Evolutionary conservation across 2,329 filamentous ascomycete species (phyloP).

Genomic region (Alternaria hordeiaustralica): DNA sequence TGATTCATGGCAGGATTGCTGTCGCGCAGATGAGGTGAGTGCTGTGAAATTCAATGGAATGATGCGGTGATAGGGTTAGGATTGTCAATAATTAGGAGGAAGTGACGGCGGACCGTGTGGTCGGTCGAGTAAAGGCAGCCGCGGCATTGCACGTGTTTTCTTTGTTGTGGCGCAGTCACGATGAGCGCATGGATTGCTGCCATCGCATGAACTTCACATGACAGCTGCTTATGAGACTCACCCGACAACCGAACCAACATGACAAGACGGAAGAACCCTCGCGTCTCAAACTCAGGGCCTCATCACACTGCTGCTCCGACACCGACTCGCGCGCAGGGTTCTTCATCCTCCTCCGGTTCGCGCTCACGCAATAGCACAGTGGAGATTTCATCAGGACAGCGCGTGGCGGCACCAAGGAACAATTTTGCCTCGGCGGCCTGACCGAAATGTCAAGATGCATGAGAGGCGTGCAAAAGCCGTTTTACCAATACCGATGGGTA

Average conservation of each 20-base stretch:
- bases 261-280: neutral
- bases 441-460: conserved; percentile 1
- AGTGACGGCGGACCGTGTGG: neutral
- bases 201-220: neutral
- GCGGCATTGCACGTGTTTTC: neutral
- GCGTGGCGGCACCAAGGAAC: conserved; percentile 3
- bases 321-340: neutral
- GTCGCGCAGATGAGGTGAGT: neutral
- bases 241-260: neutral
- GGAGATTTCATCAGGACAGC: conserved; percentile 10
- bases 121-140: neutral
- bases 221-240: neutral
- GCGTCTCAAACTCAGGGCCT: neutral
- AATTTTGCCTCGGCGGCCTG: conserved; percentile 9
- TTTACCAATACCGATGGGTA: conserved; percentile 6
- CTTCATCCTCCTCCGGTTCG: conserved; percentile 4
- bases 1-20: neutral
- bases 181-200: neutral
- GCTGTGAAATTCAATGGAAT: neutral
- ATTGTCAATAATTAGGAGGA: neutral
- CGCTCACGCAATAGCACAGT: conserved; percentile 9
- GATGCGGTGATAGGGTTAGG: neutral
- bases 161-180: neutral
- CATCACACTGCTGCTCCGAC: neutral
- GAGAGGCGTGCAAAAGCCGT: conserved; percentile 6